Evolutionary conservation across 2,329 filamentous ascomycete genomes (phyloP).

Genomic region (Trichoderma oligosporum): DNA sequence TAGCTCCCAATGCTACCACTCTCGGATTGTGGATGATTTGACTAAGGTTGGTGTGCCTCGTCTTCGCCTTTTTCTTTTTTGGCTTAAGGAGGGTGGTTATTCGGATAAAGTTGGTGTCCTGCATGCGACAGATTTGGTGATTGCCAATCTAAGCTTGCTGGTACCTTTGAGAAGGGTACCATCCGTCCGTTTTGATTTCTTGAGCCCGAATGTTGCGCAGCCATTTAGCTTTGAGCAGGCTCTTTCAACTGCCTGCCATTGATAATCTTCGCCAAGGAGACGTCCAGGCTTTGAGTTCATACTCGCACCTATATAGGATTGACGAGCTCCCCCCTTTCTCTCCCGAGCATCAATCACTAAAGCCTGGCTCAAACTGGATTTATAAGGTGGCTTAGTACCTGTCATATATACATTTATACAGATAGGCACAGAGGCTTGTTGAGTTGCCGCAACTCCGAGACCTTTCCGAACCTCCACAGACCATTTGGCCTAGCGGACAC

Average conservation of each 20-base stretch:
- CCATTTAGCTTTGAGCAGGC: conserved; percentile 1
- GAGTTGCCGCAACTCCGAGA: conserved; percentile 15
- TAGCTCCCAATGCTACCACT: conserved; percentile 13
- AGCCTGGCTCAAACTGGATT: background rate
- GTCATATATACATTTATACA: background rate
- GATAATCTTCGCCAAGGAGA: conserved; percentile 4
- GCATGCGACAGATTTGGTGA: conserved; percentile 9
- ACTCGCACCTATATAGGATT: conserved; percentile 14
- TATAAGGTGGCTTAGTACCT: background rate
- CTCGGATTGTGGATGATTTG: conserved; percentile 2
- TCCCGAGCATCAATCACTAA: background rate
- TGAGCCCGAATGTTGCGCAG: conserved; percentile 10
- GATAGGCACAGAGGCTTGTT: background rate
- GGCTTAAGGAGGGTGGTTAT: background rate
- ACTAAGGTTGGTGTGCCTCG: conserved; percentile 14
- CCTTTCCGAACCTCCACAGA: conserved; percentile 15
- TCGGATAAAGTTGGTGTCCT: conserved; percentile 17
- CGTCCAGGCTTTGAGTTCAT: background rate
- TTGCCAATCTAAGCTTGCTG: conserved; percentile 5
- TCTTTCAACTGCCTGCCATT: background rate
- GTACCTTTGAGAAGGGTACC: conserved; percentile 6
- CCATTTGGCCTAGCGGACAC: background rate
- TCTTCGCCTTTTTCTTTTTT: background rate
- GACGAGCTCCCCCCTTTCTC: background rate
- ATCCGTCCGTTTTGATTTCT: conserved; percentile 14